Base-by-base conservation (phyloP, 2,329 filamentous ascomycete species). In the Neonectria neomacrospora region DNA sequence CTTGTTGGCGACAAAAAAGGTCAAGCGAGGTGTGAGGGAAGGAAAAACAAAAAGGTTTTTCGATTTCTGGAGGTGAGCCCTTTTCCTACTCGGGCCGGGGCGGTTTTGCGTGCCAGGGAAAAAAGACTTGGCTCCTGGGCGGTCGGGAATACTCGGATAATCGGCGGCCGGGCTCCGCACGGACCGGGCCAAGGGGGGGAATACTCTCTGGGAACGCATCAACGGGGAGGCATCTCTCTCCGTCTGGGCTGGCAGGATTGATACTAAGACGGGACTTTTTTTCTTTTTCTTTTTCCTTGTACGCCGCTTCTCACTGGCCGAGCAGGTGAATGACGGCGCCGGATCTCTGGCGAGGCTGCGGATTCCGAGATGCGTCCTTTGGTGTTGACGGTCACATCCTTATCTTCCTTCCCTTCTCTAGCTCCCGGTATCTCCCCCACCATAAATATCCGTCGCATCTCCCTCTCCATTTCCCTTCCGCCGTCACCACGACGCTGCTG, bases 111-210 rank as follows among this genome's bases (percentile, higher is more conserved):
- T 42, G 59, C 58, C 50, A 51, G 63, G 63, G 62, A 59, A 67
- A 67, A 71, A 69, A 69, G 66, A 73, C 67, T 70, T 69, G 65
- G 61, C 65, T 70, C 67, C 67, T 63, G 52, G 47, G 42, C 45
- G 58, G 58, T 74, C 72, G 72, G 72, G 67, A 74, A 74, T 67
- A 74, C 64, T 74, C 72, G 72, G 72, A 74, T 74, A 74, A 73
- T 71, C 68, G 65, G 69, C 69, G 71, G 71, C 71, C 71, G 68
- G 50, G 41, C 53, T 48, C 59, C 20, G 71, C 71, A 73, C 71
- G 67, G 71, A 73, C 71, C 71, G 71, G 71, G 63, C 67, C 64
- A 73, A 73, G 63, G 71, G 71, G 71, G 11, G 20, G 37, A 18
- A 11, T 10, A 28, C 39, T 26, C 12, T 16, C 37, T 42, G 16